Evolutionary conservation across 768 basidiomycete species (phyloP), one percentile per base, ranked within the genome.

Genomic region (Boletus fagicola): DNA sequence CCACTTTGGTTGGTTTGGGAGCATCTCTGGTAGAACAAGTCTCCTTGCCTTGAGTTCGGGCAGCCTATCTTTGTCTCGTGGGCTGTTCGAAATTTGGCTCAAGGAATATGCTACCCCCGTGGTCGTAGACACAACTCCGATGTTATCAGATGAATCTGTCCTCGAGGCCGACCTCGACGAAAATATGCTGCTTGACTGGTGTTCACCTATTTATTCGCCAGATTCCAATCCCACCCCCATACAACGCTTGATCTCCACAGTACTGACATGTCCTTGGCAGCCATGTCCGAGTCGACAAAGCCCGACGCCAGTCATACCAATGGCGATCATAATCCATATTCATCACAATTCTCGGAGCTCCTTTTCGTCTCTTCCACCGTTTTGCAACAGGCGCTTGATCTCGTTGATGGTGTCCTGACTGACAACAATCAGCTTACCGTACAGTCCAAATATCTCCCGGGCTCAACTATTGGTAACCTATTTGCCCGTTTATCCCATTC

Each of bases 41-140:
- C 35, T 31, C 73, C 86, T 87, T 80, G 74, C 87, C 82, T 88
- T 90, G 89, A 90, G 89, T 90, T 90, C 85, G 87, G 78, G 69
- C 75, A 68, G 71, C 79, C 79, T 75, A 76, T 71, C 59, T 67
- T 68, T 58, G 61, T 75, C 36, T 45, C 51, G 60, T 84, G 84
- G 82, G 82, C 76, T 75, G 76, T 78, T 78, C 83, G 88, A 87
- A 92, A 91, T 92, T 92, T 77, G 83, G 87, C 73, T 75, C 83
- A 87, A 72, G 87, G 78, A 76, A 88, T 79, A 90, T 77, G 57
- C 60, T 57, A 61, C 51, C 15, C 15, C 30, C 13, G 31, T n/a
- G 22, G 6, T 38, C 22, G 13, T 53, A 49, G 47, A 60, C 48
- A 51, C 50, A 20, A 45, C 46, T 44, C 39, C 54, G 49, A 49